A percentile compares a stretch with the other conserved stretches of the same genome.
Evolutionary conservation across 2,329 filamentous ascomycete species (phyloP).

Genomic region (Cyphellophora europaea): DNA sequence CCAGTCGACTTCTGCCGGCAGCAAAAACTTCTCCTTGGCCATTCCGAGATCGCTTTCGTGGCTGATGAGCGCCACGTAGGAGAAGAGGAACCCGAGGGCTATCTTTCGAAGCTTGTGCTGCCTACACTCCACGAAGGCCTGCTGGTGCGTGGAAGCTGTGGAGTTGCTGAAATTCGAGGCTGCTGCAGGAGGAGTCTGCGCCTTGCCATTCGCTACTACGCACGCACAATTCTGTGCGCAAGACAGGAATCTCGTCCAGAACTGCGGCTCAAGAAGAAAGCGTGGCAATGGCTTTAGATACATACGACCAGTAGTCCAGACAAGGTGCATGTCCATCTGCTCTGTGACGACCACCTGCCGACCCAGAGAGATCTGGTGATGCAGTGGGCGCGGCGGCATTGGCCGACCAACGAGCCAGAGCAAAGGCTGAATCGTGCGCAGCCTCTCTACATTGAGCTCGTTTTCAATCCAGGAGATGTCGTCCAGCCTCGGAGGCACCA

Average conservation of each 20-base stretch:
- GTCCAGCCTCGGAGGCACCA: no score
- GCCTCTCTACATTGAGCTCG: conserved; percentile 3
- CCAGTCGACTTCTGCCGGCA: conserved; percentile 29
- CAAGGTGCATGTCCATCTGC: conserved; percentile 19
- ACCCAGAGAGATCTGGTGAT: conserved; percentile 17
- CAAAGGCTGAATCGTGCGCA: conserved; percentile 19
- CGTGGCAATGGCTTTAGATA: conserved; percentile 22
- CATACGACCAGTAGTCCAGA: conserved; percentile 16
- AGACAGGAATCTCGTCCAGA: conserved; percentile 15
- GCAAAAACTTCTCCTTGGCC: conserved; percentile 22
- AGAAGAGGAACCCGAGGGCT: conserved; percentile 30
- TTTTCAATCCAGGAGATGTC: no score
- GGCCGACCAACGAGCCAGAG: conserved; percentile 21
- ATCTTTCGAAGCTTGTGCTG: no score
- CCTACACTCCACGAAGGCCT: conserved; percentile 30
- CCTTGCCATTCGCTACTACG: background rate
- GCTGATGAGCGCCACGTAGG: conserved; percentile 32
- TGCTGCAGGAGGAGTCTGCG: background rate
- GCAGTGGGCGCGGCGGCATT: conserved; percentile 18
- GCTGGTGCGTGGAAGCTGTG: no score
- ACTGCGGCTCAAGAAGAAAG: conserved; percentile 17
- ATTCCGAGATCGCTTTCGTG: conserved; percentile 30
- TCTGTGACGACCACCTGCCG: conserved; percentile 20
- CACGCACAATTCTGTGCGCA: background rate
- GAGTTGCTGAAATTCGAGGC: no score